These are phyloP conservation scores for Brassica hybrid DNA, from an alignment of 441 rosid species.

Conservation along the genomic window DNA sequence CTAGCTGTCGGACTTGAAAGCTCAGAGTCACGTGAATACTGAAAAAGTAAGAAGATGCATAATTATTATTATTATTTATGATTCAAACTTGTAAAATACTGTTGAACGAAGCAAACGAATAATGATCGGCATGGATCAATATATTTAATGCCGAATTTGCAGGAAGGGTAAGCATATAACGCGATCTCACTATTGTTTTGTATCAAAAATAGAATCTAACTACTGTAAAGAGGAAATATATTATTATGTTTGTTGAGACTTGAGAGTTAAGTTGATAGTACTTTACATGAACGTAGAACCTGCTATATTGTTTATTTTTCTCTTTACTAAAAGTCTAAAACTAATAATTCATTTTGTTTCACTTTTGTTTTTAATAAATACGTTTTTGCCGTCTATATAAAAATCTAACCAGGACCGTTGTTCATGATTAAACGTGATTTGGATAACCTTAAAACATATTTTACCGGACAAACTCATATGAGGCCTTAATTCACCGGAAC, in stretches of 20 bases:
- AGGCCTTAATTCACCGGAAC: background rate
- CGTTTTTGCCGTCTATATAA: too few species aligned
- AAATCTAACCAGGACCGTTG: too few species aligned
- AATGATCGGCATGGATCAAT: slow-evolving; percentile 5
- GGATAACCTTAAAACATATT: too few species aligned
- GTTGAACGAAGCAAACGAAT: slow-evolving; percentile 23
- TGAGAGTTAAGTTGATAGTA: background rate
- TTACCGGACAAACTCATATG: background rate
- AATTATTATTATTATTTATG: slow-evolving; percentile 15
- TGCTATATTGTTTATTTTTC: too few species aligned
- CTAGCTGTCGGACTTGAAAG: slow-evolving; percentile 55
- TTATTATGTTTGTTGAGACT: slow-evolving; percentile 15
- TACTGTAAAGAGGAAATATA: background rate
- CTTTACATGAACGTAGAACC: background rate
- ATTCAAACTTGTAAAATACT: slow-evolving; percentile 15
- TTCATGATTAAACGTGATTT: too few species aligned
- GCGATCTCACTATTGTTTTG: slow-evolving; percentile 33
- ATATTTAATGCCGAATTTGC: slow-evolving; percentile 17
- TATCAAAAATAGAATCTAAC: slow-evolving; percentile 23
- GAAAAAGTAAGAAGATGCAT: slow-evolving; percentile 15
- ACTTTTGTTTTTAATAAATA: too few species aligned
- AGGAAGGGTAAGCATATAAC: background rate
- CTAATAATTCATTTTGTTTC: too few species aligned
- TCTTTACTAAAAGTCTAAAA: too few species aligned
- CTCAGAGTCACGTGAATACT: slow-evolving; percentile 72